Conservation (phyloP, 495 filamentous ascomycete genomes). For the Zalerion maritima region DNA sequence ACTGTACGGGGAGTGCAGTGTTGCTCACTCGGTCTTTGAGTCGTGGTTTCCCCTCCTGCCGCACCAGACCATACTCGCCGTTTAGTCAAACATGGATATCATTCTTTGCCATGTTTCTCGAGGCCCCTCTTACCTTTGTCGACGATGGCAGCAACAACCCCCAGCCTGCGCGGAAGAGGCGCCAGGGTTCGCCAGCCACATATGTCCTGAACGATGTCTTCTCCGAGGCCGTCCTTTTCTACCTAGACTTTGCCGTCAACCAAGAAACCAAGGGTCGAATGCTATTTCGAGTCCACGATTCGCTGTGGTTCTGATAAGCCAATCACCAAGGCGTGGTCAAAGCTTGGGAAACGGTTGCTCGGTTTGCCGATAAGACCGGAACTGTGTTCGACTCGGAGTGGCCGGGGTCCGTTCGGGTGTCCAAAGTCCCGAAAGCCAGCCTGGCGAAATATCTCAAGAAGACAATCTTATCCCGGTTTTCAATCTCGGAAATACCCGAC, state of each 20-base stretch:
- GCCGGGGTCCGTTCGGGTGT: too few species aligned
- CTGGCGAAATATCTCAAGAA: conserved; percentile 44
- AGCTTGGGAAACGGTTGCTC: conserved; percentile 43
- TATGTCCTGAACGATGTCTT: conserved; percentile 45
- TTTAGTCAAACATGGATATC: conserved; percentile 41
- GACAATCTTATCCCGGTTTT: conserved; percentile 38
- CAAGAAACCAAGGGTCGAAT: conserved; percentile 35
- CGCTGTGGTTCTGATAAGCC: conserved; percentile 54
- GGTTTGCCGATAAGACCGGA: conserved; percentile 45
- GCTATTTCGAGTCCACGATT: conserved; percentile 50
- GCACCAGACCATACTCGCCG: conserved; percentile 40
- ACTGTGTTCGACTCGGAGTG: conserved; percentile 27
- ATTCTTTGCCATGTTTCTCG: conserved; percentile 47
- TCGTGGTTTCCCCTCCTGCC: conserved; percentile 47
- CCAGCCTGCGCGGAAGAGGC: conserved; percentile 27
- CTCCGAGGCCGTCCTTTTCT: conserved; percentile 48
- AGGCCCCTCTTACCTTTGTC: conserved; percentile 43
- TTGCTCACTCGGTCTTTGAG: conserved; percentile 45
- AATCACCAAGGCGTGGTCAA: conserved; percentile 35
- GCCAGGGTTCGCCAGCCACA: conserved; percentile 41
- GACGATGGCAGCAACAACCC: conserved; percentile 32
- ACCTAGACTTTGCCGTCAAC: conserved; percentile 52
- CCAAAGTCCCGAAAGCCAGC: conserved; percentile 22
- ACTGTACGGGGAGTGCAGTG: conserved; percentile 43
- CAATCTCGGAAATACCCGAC: conserved; percentile 41